Conservation (phyloP, 2,329 filamentous ascomycete genomes). For the Trichoderma sp. region DNA sequence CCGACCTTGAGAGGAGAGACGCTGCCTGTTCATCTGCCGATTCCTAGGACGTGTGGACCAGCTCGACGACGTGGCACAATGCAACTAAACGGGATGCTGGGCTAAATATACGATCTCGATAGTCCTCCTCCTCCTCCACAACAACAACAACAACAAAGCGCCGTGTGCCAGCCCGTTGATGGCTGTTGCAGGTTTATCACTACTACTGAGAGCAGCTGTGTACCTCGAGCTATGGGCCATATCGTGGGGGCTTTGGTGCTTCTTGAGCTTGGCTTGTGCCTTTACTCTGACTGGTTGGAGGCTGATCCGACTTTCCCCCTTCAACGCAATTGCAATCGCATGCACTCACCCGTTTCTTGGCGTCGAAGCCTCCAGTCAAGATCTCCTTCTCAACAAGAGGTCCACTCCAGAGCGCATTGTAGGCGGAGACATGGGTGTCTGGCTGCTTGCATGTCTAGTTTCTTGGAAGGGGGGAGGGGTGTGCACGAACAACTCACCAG, state of each 20-base stretch:
- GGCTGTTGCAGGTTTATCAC: background rate
- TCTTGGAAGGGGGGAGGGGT: conserved; percentile 33
- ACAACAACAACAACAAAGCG: background rate
- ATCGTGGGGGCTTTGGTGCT: background rate
- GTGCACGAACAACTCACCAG: conserved; percentile 13
- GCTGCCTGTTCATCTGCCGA: background rate
- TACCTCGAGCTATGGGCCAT: background rate
- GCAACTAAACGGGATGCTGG: background rate
- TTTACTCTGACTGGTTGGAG: background rate
- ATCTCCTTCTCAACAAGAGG: conserved; percentile 45
- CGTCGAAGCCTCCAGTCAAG: conserved; percentile 35
- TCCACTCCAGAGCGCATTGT: conserved; percentile 51
- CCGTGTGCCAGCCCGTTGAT: background rate
- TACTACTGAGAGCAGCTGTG: background rate
- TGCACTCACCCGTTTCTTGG: conserved; percentile 38
- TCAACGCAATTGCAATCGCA: conserved; percentile 30
- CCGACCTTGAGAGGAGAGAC: background rate
- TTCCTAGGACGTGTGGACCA: background rate
- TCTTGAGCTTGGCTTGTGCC: conserved; percentile 10
- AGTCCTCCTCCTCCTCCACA: background rate
- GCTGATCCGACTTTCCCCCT: conserved; percentile 13
- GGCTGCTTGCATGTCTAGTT: conserved; percentile 54
- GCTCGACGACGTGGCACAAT: conserved; percentile 1
- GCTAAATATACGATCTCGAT: background rate
- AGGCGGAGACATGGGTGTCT: conserved; percentile 47